These are phyloP conservation scores for Copromyces sp. DNA, from an alignment of 495 filamentous ascomycete species.

Conservation along the genomic window DNA sequence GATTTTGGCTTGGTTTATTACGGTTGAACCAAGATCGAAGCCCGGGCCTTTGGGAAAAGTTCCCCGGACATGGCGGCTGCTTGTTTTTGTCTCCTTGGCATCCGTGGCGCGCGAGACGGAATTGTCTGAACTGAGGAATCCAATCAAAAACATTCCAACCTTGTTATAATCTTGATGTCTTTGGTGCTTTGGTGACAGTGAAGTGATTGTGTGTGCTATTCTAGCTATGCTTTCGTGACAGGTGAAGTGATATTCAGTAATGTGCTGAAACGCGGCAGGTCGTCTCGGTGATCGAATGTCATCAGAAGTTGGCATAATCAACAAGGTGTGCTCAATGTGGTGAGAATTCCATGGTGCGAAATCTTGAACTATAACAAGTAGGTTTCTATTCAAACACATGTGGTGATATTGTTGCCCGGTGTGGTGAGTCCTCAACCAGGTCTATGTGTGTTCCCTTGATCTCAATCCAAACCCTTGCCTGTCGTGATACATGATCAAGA, in stretches of 20 bases:
- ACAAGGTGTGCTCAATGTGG: too few species aligned
- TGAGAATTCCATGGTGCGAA: not conserved
- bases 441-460: not conserved
- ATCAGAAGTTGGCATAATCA: not conserved
- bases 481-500: not conserved
- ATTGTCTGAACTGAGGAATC: slow-evolving; percentile 23
- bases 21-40: not conserved
- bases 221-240: too few species aligned
- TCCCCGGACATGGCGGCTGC: slow-evolving; percentile 5
- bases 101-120: slow-evolving; percentile 9
- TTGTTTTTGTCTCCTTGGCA: slow-evolving; percentile 13
- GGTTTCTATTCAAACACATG: not conserved
- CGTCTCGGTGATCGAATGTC: not conserved
- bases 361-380: not conserved
- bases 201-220: not conserved
- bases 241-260: too few species aligned
- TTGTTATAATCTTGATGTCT: slow-evolving; percentile 8
- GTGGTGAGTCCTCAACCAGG: not conserved
- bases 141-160: slow-evolving; percentile 26
- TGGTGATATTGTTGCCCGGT: not conserved
- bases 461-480: not conserved
- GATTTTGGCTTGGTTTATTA: not conserved
- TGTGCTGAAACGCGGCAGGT: not conserved
- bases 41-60: slow-evolving; percentile 5
- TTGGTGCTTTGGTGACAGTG: not conserved